A percentile compares a stretch with the other conserved stretches of the same genome.
phyloP scores from a whole-genome alignment of 1,284 basidiomycete species.

The Ganoderma multipileum region DNA sequence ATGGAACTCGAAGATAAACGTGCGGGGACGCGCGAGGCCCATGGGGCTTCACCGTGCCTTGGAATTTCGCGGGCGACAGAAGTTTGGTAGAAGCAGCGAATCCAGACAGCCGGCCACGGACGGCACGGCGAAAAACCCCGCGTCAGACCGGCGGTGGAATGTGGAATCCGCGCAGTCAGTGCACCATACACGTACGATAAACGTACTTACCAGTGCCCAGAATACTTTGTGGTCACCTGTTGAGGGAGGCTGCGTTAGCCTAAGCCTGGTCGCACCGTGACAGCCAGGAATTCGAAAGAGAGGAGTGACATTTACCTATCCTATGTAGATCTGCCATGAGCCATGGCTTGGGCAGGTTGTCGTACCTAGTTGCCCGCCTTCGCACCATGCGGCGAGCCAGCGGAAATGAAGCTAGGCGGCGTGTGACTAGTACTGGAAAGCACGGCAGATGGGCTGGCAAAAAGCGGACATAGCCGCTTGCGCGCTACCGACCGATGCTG shows the following conservation, averaged over 20 bases:
- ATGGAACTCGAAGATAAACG: not conserved
- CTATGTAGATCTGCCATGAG: not conserved
- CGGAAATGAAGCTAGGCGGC: not conserved
- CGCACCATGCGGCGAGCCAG: not conserved
- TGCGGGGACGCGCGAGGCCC: not conserved
- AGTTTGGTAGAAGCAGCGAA: constrained; percentile 1
- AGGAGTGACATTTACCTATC: not conserved
- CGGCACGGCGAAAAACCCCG: not conserved
- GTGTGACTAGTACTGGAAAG: not conserved
- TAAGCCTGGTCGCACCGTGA: not conserved
- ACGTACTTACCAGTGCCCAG: not conserved
- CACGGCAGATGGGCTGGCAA: not conserved
- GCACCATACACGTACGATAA: too few species aligned
- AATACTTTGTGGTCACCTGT: constrained; percentile 1
- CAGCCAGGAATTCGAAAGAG: not conserved
- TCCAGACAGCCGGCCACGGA: not conserved
- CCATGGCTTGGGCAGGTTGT: not conserved
- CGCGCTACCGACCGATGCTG: not conserved
- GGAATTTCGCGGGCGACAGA: not conserved
- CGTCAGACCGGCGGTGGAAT: not conserved
- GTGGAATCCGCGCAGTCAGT: too few species aligned
- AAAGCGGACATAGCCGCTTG: not conserved
- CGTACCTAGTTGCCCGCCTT: not conserved
- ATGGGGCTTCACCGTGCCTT: not conserved
- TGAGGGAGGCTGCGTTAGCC: not conserved